These are phyloP conservation scores for Penicillium sp. DNA, from an alignment of 2,329 filamentous ascomycete genomes.

Conservation along the genomic window DNA sequence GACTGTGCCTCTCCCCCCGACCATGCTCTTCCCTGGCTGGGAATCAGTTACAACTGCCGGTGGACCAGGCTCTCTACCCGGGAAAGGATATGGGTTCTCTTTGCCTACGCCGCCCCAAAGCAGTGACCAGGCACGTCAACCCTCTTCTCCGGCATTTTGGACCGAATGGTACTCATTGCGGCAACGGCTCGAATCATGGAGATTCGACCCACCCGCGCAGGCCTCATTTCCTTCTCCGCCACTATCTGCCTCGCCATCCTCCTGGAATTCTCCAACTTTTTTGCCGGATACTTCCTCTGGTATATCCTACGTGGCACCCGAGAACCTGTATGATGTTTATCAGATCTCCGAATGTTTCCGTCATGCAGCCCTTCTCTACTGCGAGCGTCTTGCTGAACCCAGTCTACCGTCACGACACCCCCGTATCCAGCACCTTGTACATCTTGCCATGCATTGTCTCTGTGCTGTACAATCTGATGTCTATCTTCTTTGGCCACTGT, in stretches of 20 bases:
- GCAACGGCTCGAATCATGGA: slow-evolving; percentile 73
- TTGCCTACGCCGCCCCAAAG: slow-evolving; percentile 29
- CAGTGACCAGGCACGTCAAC: slow-evolving; percentile 18
- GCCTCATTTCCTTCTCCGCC: slow-evolving; percentile 20
- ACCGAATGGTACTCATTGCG: slow-evolving; percentile 80
- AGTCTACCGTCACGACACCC: slow-evolving; percentile 67
- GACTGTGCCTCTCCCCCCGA: slow-evolving; percentile 35
- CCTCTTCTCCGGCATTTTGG: slow-evolving; percentile 61
- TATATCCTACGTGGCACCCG: slow-evolving; percentile 45
- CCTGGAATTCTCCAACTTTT: slow-evolving; percentile 16
- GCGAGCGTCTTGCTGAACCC: slow-evolving; percentile 79
- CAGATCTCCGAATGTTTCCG: slow-evolving; percentile 89
- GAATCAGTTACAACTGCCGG: slow-evolving; percentile 17
- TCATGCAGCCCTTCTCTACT: slow-evolving; percentile 83
- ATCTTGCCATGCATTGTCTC: slow-evolving; percentile 78
- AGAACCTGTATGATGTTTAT: slow-evolving; percentile 69
- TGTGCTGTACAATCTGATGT: slow-evolving; percentile 78
- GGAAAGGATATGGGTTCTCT: slow-evolving; percentile 27
- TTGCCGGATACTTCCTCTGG: slow-evolving; percentile 32
- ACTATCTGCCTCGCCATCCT: slow-evolving; percentile 16
- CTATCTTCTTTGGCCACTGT: slow-evolving; percentile 89
- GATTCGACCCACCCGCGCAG: slow-evolving; percentile 56
- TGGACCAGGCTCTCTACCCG: slow-evolving; percentile 40
- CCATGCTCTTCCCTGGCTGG: slow-evolving; percentile 31
- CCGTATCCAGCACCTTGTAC: slow-evolving; percentile 79